Base-by-base conservation (phyloP, 805 yeast genomes). In the Candida piceae region DNA sequence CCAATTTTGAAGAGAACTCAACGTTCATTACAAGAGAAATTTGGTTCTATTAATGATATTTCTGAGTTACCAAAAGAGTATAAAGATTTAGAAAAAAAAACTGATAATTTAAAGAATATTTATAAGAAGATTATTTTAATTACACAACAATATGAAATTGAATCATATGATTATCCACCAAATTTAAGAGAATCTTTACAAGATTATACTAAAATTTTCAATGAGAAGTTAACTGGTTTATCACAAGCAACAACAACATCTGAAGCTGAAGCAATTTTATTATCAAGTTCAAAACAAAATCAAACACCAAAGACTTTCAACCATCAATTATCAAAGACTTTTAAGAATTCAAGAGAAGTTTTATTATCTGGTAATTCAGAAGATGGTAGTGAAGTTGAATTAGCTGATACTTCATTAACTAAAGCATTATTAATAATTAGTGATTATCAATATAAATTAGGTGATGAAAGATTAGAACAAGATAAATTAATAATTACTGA, bases 121-220 rank as follows among this genome's bases (percentile, higher is more conserved):
- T 79, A 80, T 62, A 76, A 67, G 47, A 69, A 70, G 50, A 51
- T 72, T 10, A 49, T 74, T n/a, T 45, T 63, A 4, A 71, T 76
- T 36, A 70, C 81, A 5, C 68, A 66, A 34, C 84, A 88, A 29
- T 84, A 76, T 53, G 86, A 74, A 51, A 76, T 81, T 43, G 83
- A 81, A 48, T 74, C 84, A 33, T 84, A 84, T 56, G 95, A 84
- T 57, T 84, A 82, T 51, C 95, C 95, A 18, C 90, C 93, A 36
- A 81, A 81, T 56, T 60, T 84, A 44, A 71, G 72, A 43, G 90
- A 84, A 48, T 76, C 84, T 31, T 66, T 77, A 17, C 64, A 66
- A 32, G 80, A 82, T 48, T 76, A 81, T 52, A 76, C 81, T 25
- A 73, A 75, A 48, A 61, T 77, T 4, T 56, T 80, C 32, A 67